Evolutionary conservation across 192 early-diverging fungal species (phyloP).

Genomic region (Phycomyces blakesleeanus): DNA sequence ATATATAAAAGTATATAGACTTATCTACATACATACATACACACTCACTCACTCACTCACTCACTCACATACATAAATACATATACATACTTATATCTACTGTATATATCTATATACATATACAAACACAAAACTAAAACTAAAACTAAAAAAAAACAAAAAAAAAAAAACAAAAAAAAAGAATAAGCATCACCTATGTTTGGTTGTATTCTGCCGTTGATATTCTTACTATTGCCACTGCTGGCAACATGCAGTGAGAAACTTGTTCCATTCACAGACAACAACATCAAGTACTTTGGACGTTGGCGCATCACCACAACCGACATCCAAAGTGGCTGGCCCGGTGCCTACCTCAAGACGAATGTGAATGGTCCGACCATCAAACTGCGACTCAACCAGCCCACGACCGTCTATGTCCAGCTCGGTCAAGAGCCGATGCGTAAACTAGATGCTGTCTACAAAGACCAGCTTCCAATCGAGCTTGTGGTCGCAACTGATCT

Average conservation of each 20-base stretch:
- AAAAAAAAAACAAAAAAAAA: too few species aligned
- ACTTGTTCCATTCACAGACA: conserved; percentile 5
- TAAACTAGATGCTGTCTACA: not conserved
- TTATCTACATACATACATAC: too few species aligned
- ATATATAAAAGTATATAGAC: too few species aligned
- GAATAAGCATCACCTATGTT: not conserved
- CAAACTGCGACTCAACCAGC: conserved; percentile 3
- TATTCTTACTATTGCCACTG: not conserved
- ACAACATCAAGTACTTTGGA: conserved; percentile 23
- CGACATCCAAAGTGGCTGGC: conserved; percentile 23
- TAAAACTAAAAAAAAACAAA: too few species aligned
- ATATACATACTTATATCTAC: too few species aligned
- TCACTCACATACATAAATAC: not conserved
- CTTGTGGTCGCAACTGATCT: conserved; percentile 11
- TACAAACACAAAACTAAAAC: too few species aligned
- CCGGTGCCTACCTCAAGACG: conserved; percentile 26
- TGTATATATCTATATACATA: too few species aligned
- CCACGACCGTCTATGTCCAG: conserved; percentile 4
- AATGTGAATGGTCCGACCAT: conserved; percentile 5
- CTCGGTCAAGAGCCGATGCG: not conserved
- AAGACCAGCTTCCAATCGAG: not conserved
- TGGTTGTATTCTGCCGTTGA: not conserved
- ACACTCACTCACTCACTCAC: not conserved
- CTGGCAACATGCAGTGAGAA: not conserved
- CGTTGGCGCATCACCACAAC: conserved; percentile 21